Evolutionary conservation across 495 filamentous ascomycete species (phyloP).

Genomic region (Aspergillus panamensis): DNA sequence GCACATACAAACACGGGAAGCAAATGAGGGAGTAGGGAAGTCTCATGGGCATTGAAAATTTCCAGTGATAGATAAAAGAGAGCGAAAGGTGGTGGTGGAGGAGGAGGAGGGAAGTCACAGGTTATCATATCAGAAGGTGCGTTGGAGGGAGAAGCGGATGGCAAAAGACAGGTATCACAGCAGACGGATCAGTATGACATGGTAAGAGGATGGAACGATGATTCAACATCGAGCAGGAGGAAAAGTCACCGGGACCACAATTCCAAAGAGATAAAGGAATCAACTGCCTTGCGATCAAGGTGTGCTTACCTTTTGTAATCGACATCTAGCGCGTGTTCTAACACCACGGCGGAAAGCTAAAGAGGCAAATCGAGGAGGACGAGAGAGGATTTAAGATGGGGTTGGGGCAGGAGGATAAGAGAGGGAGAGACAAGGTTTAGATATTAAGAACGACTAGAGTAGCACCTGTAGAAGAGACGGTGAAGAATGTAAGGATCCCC

Average conservation of each 20-base stretch:
- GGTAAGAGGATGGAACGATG: not conserved
- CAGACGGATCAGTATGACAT: slow-evolving; percentile 14
- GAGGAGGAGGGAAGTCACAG: slow-evolving; percentile 3
- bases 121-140: slow-evolving; percentile 12
- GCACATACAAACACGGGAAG: not conserved
- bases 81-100: slow-evolving; percentile 2
- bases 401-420: not conserved
- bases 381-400: not conserved
- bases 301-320: slow-evolving; percentile 21
- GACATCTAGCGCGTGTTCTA: slow-evolving; percentile 21
- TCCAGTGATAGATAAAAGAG: not conserved
- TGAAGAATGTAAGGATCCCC: slow-evolving; percentile 5
- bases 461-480: not conserved
- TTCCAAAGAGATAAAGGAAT: slow-evolving; percentile 18
- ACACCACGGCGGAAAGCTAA: not conserved
- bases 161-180: not conserved
- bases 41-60: not conserved
- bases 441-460: slow-evolving; percentile 8
- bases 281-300: not conserved
- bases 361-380: not conserved
- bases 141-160: slow-evolving; percentile 21
- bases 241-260: slow-evolving; percentile 9
- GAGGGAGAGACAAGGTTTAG: slow-evolving; percentile 6
- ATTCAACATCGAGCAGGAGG: not conserved
- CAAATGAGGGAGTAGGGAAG: not conserved